A percentile compares a stretch with the other conserved stretches of the same genome.
Conservation (phyloP, 257 asterid species). For the Parsonsia alboflavescens region DNA sequence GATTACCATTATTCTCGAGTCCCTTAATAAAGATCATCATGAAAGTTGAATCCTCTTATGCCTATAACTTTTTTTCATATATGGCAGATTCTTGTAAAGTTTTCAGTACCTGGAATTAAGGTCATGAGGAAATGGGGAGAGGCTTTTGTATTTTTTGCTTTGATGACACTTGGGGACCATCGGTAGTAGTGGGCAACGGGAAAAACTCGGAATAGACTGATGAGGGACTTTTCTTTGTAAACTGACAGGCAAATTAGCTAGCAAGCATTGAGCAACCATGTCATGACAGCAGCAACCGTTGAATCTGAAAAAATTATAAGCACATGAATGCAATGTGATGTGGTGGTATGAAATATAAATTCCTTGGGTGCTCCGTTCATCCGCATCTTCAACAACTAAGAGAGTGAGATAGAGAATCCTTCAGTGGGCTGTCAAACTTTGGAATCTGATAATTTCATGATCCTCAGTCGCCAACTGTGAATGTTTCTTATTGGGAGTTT, state of each 20-base stretch:
- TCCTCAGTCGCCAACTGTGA: background rate
- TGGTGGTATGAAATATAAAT: too few species aligned
- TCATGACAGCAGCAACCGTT: constrained; percentile 4
- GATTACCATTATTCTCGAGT: background rate
- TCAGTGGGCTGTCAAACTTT: background rate
- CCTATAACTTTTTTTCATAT: background rate
- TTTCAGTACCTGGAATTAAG: background rate
- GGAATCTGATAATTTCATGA: background rate
- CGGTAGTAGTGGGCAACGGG: background rate
- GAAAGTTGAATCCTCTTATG: background rate
- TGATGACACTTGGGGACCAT: constrained; percentile 18
- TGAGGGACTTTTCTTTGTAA: background rate
- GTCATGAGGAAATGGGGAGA: background rate
- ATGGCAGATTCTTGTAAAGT: background rate
- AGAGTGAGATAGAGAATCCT: background rate
- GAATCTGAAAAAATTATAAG: background rate
- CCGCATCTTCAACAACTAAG: background rate
- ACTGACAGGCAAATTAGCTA: background rate
- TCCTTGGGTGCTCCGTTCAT: background rate
- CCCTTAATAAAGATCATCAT: background rate
- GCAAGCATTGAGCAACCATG: background rate
- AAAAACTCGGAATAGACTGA: constrained; percentile 4
- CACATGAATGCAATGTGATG: constrained; percentile 3
- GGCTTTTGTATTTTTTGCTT: background rate
- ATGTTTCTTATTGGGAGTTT: background rate